Evolutionary conservation across 371 early-diverging fungal species (phyloP), one percentile per base, ranked within the genome.

Genomic region (Amoeboaphelidium occidentale): DNA sequence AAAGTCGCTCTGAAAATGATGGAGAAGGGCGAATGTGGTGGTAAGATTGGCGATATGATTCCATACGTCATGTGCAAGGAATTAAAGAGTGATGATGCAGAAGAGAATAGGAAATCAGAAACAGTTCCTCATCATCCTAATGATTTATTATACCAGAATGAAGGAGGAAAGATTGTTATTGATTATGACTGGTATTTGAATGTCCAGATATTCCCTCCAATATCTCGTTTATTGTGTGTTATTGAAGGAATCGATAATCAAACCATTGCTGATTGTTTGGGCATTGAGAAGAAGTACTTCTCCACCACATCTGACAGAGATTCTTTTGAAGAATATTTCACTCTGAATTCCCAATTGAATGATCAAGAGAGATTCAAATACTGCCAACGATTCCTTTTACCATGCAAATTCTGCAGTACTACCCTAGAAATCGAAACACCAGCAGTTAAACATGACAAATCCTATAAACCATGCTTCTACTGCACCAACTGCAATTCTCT

Each of bases 131-230:
- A 73, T 51, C 88, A 91, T 52, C 88, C 89, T 0, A 83, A 87
- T 43, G 97, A 94, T 43, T 61, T 90, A n/a, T 55, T 55, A 20
- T n/a, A n/a, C n/a, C n/a, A n/a, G n/a, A 69, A 66, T 21, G 61
- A 69, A 0, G 64, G 60, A 2, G 67, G 64, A 12, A 49, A 42
- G 1, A 62, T 82, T 46, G 63, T 63, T 32, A 63, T 81, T 24
- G 81, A 99, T 61, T 71, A 68, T 55, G 87, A 93, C 28, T 99
- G 94, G 81, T 99, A 99, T 58, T 64, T 99, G 28, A 68, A 74
- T 50, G 84, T 84, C 50, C 99, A 99, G 63, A 75, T 99, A 0
- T 78, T 92, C 48, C 97, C 99, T 4, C 92, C 97, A 2, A 60
- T 97, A n/a, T 68, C 75, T 0, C 79, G 96, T 58, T 63, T 97